Evolutionary conservation across 2,329 filamentous ascomycete species (phyloP), one percentile per base, ranked within the genome.

Genomic region (Botryosphaeria dothidea): DNA sequence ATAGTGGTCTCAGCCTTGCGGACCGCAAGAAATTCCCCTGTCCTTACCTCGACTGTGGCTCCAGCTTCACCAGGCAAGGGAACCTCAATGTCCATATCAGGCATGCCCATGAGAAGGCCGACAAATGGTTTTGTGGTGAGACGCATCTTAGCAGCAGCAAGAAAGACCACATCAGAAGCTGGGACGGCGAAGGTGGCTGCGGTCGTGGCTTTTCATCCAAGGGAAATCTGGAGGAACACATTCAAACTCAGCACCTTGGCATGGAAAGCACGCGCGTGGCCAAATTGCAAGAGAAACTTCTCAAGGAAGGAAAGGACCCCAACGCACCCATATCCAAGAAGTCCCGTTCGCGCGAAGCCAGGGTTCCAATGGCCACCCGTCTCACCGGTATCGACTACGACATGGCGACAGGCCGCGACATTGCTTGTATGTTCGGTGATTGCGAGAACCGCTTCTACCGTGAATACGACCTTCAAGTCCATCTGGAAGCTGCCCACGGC

Each of bases 21-120:
- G 86, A 90, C 61, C 84, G 89, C 66, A 52, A 54, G 21, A 86
- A 83, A 0, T 86, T 90, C 58, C 75, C 80, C 1, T 97, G 94
- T 74, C 84, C 87, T 0, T 84, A 88, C 72, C 78, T 83, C 0
- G 89, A 85, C 23, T 97, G 93, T 75, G 82, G 80, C 64, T 92
- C 91, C 72, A 86, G 83, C 62, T 97, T 97, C 77, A 93, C 92
- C 19, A 91, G 90, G 73, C 88, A 86, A 67, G 90, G 90, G n/a
- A 97, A 97, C 71, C 83, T 96, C 60, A 91, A 89, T 17, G 86
- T 89, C 0, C 94, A 98, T 73, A 82, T 94, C 63, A 88, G 90
- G 65, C 89, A 86, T 11, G 88, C 90, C 0, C 94, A 97, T 73
- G 85, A 92, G 69, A 90, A 92, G 19, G 81, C 88, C 69, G 84